Percentiles rank a stretch among this genome's conserved stretches.
Conservation (phyloP, 495 filamentous ascomycete genomes). For the Rusavskia elegans region DNA sequence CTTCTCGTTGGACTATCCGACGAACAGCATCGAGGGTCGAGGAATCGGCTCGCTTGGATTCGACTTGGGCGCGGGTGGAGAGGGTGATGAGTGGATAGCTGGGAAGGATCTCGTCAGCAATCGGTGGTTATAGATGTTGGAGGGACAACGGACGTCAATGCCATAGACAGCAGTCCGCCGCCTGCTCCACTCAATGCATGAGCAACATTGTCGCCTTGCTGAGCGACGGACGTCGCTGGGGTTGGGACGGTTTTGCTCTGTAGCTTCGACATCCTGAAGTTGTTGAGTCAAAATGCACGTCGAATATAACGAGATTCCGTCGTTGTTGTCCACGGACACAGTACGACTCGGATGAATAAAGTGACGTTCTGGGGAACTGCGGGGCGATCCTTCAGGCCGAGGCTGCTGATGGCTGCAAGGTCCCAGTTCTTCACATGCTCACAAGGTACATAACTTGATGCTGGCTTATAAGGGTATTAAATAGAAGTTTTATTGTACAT, state of each 20-base stretch:
- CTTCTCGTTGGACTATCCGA: slow-evolving; percentile 82
- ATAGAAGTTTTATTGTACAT: no score
- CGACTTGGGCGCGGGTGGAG: slow-evolving; percentile 93
- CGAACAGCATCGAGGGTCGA: slow-evolving; percentile 65
- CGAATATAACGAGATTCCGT: no score
- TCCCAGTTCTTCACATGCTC: not conserved
- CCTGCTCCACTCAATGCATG: slow-evolving; percentile 79
- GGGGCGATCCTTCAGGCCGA: not conserved
- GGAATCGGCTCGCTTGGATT: slow-evolving; percentile 80
- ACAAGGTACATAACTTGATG: no score
- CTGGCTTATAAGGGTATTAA: no score
- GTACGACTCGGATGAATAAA: not conserved
- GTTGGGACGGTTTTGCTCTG: not conserved
- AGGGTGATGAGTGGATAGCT: slow-evolving; percentile 95
- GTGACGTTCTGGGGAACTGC: not conserved
- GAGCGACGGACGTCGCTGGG: slow-evolving; percentile 29
- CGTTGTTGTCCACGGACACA: no score
- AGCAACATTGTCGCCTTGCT: slow-evolving; percentile 81
- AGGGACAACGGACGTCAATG: slow-evolving; percentile 53
- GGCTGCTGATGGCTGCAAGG: not conserved
- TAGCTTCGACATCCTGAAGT: not conserved
- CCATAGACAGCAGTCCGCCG: slow-evolving; percentile 88
- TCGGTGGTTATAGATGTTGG: not conserved
- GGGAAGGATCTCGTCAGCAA: slow-evolving; percentile 8
- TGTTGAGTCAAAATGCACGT: no score